Base-by-base conservation (phyloP, 192 early-diverging fungal species). In the Oehlia diaphana region DNA sequence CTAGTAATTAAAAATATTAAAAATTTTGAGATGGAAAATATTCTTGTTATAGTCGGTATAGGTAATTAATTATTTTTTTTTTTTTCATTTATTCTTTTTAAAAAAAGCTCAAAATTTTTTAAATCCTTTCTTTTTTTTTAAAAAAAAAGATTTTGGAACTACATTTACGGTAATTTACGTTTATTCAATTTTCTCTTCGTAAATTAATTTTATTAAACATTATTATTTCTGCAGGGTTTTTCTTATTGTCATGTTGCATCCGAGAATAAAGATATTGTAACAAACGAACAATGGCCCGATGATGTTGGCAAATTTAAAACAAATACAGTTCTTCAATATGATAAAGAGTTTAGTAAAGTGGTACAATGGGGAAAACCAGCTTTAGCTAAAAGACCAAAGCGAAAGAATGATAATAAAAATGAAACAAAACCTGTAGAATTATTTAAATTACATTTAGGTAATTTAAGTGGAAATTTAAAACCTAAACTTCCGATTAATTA, bases 141-240 rank as follows among this genome's bases (percentile, higher is more conserved):
- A 44, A 44, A 44, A 44, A 44, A 76, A 10, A 76, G 74, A 76
- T 76, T 76, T 76, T 63, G 74, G 74, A 31, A 76, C 74, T 16
- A 76, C 74, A 35, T 76, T 21, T 33, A 63, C 74, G 44, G 71
- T 72, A 72, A 12, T 14, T 2, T 66, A 9, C 26, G 53, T 19
- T 72, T 49, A 49, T 9, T 72, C 7, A 23, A 31, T 31, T 31
- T 31, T 49, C 53, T 47, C 23, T 44, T 47, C 9, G 31, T 31
- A 14, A 47, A 50, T 72, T 26, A 26, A 26, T 31, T 31, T 31
- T 31, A 31, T 31, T 31, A 72, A 26, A 19, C 0, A 66, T 66
- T 66, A 66, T 26, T 23, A 8, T 58, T 58, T 58, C 53, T 19
- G 8, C 35, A 72, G 71, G 49, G 71, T 16, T 72, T 72, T 49